Evolutionary conservation across 31 red algal genomes (phyloP), one percentile per base, ranked within the genome.

Genomic region (Odonthalia washingtoniensis): DNA sequence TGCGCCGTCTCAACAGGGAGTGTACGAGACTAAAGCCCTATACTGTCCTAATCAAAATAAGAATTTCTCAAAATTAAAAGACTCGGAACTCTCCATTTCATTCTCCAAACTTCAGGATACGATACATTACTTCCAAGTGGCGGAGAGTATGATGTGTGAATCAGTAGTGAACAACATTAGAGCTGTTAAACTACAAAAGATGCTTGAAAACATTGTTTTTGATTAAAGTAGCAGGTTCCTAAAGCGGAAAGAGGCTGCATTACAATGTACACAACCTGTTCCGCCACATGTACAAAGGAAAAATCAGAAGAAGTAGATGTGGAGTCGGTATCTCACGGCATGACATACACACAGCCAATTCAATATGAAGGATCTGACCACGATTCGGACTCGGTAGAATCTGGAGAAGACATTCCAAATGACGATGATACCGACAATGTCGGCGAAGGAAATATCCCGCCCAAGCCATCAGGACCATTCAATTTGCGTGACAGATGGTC

Each of bases 171-270:
- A 87, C 46, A 70, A 78, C 26, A 78, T 78, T 18, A 70, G 84
- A 3, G 76, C 46, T 40, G 57, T 76, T 4, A 37, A 87, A 60
- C 84, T 73, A 21, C 84, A 87, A 45, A 77, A 87, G n/a, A 87
- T 87, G 72, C 46, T 87, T 27, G 18, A 2, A 4, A 64, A 77
- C 1, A 73, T 87, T 2, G 70, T 87, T 37, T 2, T 60, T 57
- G 44, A 57, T 6, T 73, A 78, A 66, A 0, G 70, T 0, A 18
- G 72, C 46, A 60, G 73, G 2, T 87, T 77, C 49, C 43, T 87
- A 26, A 87, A 2, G 4, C 53, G 73, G 9, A 30, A 87, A 45
- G 31, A 45, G 5, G 64, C 73, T 5, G 30, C 72, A 2, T 5
- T 40, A 5, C 33, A 62, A 6, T 87, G 70, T 2, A 42, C 65